Percentiles rank a stretch among this genome's conserved stretches.
These are phyloP conservation scores for Monosporozyma unispora DNA, from an alignment of 805 yeast genomes.

Conservation along the genomic window DNA sequence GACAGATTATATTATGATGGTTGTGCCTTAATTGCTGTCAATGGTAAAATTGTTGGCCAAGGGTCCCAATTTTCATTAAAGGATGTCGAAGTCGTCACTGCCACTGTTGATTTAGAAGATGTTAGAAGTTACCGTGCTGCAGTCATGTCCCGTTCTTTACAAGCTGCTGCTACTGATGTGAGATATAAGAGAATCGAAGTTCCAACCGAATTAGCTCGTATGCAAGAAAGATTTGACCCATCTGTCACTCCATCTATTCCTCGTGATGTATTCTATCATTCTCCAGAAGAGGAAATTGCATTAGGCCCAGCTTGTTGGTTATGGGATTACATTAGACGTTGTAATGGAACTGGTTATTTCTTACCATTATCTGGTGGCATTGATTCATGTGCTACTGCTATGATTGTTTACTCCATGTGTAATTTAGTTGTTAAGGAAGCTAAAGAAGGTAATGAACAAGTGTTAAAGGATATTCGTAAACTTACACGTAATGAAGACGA, in stretches of 20 bases:
- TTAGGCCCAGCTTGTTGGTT: constrained; percentile 99
- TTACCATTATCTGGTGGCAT: constrained; percentile 95
- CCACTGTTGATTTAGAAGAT: constrained; percentile 88
- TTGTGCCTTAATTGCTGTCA: constrained; percentile 86
- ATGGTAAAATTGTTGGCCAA: constrained; percentile 88
- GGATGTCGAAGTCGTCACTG: constrained; percentile 93
- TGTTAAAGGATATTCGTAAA: constrained; percentile 62
- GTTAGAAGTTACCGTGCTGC: constrained; percentile 74
- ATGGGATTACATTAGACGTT: constrained; percentile 94
- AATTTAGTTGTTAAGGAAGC: constrained; percentile 68
- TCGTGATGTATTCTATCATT: constrained; percentile 49
- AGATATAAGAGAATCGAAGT: constrained; percentile 47
- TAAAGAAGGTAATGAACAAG: constrained; percentile 60
- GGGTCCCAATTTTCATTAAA: constrained; percentile 81
- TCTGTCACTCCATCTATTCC: constrained; percentile 47
- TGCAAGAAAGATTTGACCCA: constrained; percentile 50
- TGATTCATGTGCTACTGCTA: constrained; percentile 96
- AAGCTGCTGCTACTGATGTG: constrained; percentile 37
- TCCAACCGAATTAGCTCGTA: constrained; percentile 59
- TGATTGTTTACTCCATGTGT: constrained; percentile 92
- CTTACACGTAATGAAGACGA: constrained; percentile 49
- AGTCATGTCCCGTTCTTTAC: constrained; percentile 65
- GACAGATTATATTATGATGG: constrained; percentile 96
- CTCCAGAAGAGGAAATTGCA: constrained; percentile 94
- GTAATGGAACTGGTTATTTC: constrained; percentile 84